Evolutionary conservation across 2,329 filamentous ascomycete genomes (phyloP).

Genomic region (Capronia coronata): DNA sequence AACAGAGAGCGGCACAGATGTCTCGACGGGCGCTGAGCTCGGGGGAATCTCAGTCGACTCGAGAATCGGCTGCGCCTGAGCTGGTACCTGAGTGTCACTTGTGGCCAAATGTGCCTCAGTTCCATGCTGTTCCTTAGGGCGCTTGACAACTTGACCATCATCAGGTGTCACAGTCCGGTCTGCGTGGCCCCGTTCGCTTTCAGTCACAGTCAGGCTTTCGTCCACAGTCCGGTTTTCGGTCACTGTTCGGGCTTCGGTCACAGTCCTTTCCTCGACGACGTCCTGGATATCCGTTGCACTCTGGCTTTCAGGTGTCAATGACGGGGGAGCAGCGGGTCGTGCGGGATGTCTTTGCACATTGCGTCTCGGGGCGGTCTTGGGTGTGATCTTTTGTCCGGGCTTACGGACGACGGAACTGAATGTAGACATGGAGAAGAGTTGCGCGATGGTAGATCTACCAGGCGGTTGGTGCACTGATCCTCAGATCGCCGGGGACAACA

Average conservation of each 20-base stretch:
- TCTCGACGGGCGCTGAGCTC: not conserved
- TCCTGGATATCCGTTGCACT: not conserved
- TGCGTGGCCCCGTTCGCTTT: not conserved
- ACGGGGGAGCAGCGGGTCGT: constrained; percentile 47
- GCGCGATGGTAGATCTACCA: not conserved
- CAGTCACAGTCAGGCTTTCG: not conserved
- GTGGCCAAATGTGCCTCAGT: not conserved
- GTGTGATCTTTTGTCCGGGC: constrained; percentile 71
- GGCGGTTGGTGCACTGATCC: not conserved
- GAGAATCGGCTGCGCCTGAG: not conserved
- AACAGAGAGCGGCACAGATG: constrained; percentile 8
- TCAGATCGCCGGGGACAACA: not conserved
- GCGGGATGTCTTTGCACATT: constrained; percentile 28
- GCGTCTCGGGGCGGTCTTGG: constrained; percentile 51
- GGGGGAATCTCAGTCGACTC: constrained; percentile 15
- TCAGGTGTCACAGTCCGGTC: constrained; percentile 12
- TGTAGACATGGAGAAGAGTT: constrained; percentile 38
- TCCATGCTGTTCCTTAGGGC: not conserved
- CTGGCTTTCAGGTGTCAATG: constrained; percentile 28
- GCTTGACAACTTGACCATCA: constrained; percentile 8
- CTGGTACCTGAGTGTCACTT: constrained; percentile 4
- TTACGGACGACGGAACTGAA: constrained; percentile 51
- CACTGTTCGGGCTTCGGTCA: not conserved
- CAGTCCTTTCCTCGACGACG: not conserved
- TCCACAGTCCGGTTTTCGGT: not conserved